Conservation (phyloP, 306 rosid genomes). For the Hylodesmum podocarpum region DNA sequence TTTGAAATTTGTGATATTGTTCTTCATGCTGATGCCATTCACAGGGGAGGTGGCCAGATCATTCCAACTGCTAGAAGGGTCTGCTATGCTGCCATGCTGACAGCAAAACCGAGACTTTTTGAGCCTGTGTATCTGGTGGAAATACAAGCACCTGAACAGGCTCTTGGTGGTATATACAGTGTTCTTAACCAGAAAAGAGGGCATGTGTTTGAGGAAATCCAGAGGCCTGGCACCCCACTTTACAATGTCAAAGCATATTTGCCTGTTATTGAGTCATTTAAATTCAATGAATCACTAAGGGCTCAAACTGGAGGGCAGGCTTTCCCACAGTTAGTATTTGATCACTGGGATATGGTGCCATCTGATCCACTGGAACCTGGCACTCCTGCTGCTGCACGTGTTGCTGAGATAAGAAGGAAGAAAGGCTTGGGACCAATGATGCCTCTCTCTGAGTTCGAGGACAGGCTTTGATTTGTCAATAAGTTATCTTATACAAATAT, state of each 20-base stretch:
- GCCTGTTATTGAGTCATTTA: slow-evolving; percentile 60
- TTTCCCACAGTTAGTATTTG: slow-evolving; percentile 73
- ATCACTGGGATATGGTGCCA: slow-evolving; percentile 73
- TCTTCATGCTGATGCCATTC: slow-evolving; percentile 71
- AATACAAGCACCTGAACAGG: slow-evolving; percentile 72
- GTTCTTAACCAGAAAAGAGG: slow-evolving; percentile 71
- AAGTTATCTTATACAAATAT: not conserved
- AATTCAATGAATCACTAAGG: slow-evolving; percentile 52
- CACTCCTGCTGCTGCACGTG: slow-evolving; percentile 51
- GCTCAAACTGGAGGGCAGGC: slow-evolving; percentile 60
- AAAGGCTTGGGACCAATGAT: slow-evolving; percentile 67
- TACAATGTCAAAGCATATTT: slow-evolving; percentile 64
- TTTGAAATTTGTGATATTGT: slow-evolving; percentile 65
- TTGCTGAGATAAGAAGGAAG: slow-evolving; percentile 62
- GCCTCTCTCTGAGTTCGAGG: slow-evolving; percentile 57
- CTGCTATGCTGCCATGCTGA: slow-evolving; percentile 55
- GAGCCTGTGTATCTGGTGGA: slow-evolving; percentile 73
- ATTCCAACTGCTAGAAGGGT: slow-evolving; percentile 72
- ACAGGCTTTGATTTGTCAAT: slow-evolving; percentile 43
- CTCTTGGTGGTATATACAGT: slow-evolving; percentile 67
- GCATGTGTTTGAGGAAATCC: slow-evolving; percentile 60
- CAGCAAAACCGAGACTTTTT: slow-evolving; percentile 67
- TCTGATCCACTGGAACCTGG: slow-evolving; percentile 69
- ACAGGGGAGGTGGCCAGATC: slow-evolving; percentile 74
- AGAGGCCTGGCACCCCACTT: slow-evolving; percentile 60